Evolutionary conservation across 495 filamentous ascomycete genomes (phyloP), one percentile per base, ranked within the genome.

Genomic region (Daldinia concentrica): DNA sequence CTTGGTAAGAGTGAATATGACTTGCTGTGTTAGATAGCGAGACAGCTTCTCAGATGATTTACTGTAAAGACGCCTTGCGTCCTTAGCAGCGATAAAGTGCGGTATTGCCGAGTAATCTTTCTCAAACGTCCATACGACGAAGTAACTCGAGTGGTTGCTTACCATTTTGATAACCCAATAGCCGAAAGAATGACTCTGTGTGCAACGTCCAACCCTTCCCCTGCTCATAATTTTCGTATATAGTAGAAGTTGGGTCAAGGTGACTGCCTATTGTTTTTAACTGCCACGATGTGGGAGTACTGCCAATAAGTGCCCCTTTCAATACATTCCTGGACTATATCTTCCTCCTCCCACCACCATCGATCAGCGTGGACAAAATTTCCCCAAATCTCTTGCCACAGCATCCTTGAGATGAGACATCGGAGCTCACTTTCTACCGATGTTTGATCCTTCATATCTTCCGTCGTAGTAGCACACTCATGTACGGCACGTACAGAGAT

Each of bases 311-410:
- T 87, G 2, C 82, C 80, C 41, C 80, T 70, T 43, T 77, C 65
- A 8, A 78, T 66, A 68, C 85, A 87, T 58, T 87, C 85, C 54
- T 80, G 77, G 1, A 85, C 69, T 39, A 82, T 82, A 6, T 76
- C 76, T 29, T 77, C 72, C 48, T 86, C 82, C 24, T 87, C 82
- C 84, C 84, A 86, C 84, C 85, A 87, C 83, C 84, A 86, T 14
- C 60, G 68, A 26, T 79, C 71, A 22, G 76, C 82, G 41, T 75
- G 73, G 11, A 84, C 83, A 61, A 78, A 83, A 30, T 62, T 64
- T 0, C 84, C 83, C 85, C 84, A 87, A 1, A 81, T 74, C 36
- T 82, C 80, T 55, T 79, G 77, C 82, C 82, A 84, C 12, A 84
- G 62, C 75, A 80, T 78, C 30, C 81, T 77, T 1, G 76, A 79